Percentiles rank a stretch among this genome's conserved stretches.
Conservation (phyloP, 1,284 basidiomycete genomes). For the Rhodotorula glutinis region DNA sequence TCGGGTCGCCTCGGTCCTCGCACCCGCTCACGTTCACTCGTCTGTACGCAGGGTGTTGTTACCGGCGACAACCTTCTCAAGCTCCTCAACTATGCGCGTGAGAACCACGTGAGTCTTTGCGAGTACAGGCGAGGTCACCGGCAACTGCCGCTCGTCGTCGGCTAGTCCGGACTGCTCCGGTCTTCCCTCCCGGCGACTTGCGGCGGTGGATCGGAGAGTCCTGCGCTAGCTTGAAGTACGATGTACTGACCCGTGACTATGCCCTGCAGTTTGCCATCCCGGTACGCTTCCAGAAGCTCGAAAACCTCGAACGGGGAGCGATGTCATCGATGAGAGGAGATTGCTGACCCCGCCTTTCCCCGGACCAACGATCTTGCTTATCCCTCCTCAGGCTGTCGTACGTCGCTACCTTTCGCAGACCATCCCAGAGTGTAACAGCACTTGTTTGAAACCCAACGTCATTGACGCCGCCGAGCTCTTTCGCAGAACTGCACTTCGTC, state of each 20-base stretch:
- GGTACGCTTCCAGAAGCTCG: slow-evolving; percentile 9
- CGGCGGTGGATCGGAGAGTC: too few species aligned
- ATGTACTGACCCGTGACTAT: too few species aligned
- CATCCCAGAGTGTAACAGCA: too few species aligned
- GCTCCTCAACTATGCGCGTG: slow-evolving; percentile 81
- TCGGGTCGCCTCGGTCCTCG: neutral
- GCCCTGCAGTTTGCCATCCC: slow-evolving; percentile 35
- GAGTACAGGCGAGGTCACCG: too few species aligned
- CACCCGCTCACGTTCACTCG: neutral
- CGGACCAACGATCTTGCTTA: neutral
- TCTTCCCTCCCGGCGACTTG: too few species aligned
- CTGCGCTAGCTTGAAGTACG: too few species aligned
- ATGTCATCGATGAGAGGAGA: slow-evolving; percentile 5
- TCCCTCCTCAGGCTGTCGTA: slow-evolving; percentile 13
- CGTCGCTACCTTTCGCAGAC: slow-evolving; percentile 20
- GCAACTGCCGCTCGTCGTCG: neutral
- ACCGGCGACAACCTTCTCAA: slow-evolving; percentile 83
- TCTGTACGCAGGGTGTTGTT: slow-evolving; percentile 61
- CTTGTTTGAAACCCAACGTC: too few species aligned
- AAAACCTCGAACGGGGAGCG: neutral
- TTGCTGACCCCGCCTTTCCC: slow-evolving; percentile 11
- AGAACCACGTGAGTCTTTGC: slow-evolving; percentile 63
- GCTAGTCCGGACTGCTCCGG: neutral
- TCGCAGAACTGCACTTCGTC: slow-evolving; percentile 58
- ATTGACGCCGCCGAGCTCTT: too few species aligned